Conservation (phyloP, 306 rosid genomes). For the Inga leiocalycina region DNA sequence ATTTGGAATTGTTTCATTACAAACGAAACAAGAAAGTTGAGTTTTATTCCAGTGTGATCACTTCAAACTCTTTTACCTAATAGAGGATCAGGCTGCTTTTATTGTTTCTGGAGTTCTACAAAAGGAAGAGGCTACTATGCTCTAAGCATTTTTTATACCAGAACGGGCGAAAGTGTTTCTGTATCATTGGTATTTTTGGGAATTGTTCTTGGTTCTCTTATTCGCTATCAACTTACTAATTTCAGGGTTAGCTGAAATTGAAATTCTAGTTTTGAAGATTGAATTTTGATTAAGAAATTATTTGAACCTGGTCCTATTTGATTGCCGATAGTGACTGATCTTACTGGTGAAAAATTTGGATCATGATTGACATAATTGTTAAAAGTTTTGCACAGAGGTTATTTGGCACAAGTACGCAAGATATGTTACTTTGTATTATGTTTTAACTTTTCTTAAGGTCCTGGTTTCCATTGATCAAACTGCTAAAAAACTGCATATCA, state of each 20-base stretch:
- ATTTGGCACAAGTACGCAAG: background rate
- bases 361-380: background rate
- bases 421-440: background rate
- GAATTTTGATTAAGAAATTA: constrained; percentile 9
- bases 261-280: constrained; percentile 13
- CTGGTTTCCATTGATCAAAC: background rate
- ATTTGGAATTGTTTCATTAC: background rate
- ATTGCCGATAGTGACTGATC: constrained; percentile 27
- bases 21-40: background rate
- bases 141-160: background rate
- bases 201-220: background rate
- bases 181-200: background rate
- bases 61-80: background rate
- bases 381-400: background rate
- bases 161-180: background rate
- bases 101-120: background rate
- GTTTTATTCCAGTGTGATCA: background rate
- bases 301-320: constrained; percentile 22
- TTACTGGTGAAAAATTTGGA: background rate
- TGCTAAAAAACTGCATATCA: background rate
- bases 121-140: background rate
- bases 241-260: background rate
- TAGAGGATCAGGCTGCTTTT: background rate
- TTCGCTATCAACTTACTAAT: background rate
- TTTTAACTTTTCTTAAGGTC: background rate